Conservation (phyloP, 2,329 filamentous ascomycete species). For the Aureobasidium sp. region DNA sequence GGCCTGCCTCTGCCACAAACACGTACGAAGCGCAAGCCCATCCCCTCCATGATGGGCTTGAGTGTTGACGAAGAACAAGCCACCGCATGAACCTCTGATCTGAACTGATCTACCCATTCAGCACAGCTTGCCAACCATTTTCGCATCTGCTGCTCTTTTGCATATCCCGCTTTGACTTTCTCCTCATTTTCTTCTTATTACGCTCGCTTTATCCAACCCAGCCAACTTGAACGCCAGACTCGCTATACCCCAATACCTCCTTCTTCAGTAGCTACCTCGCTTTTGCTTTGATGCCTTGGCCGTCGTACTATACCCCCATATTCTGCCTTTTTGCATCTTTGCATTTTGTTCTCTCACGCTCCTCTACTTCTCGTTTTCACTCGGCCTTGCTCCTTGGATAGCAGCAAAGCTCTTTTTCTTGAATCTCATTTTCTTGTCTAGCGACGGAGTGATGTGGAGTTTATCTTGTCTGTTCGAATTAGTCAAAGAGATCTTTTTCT, state of each 20-base stretch:
- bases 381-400: neutral
- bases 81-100: neutral
- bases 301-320: slow-evolving; percentile 2
- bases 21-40: slow-evolving; percentile 43
- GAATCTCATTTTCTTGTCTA: neutral
- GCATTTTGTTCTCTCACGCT: neutral
- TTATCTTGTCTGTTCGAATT: neutral
- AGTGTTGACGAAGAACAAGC: neutral
- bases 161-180: neutral
- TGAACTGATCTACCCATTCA: neutral
- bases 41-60: slow-evolving; percentile 34
- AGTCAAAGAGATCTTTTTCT: neutral
- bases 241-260: slow-evolving; percentile 1
- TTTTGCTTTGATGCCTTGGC: slow-evolving; percentile 3
- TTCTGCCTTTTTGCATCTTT: neutral
- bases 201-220: neutral
- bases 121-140: neutral
- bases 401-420: neutral
- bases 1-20: slow-evolving; percentile 60
- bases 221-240: slow-evolving; percentile 8
- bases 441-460: slow-evolving; percentile 5
- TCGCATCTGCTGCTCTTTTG: neutral
- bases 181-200: neutral
- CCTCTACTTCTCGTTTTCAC: too few relatives aligned
- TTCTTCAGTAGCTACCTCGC: neutral